Base-by-base conservation (phyloP, 164 flowering plant species). In the Chimonanthus salicifolius region DNA sequence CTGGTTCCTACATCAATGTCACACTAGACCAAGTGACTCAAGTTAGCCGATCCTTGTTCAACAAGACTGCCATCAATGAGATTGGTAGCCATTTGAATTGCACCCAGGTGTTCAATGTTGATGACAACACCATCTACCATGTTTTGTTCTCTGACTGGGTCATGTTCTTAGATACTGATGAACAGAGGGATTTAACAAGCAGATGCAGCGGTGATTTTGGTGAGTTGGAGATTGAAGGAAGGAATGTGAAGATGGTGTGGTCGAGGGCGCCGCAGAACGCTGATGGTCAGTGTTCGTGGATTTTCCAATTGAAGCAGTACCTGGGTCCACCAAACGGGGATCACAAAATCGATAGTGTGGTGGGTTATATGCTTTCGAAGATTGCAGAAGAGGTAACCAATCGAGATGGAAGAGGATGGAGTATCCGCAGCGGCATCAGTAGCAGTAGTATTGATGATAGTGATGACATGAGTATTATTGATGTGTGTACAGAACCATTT, bases 331-430 rank as follows among this genome's bases (percentile, higher is more conserved):
- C 76, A 18, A 74, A 74, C 15, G 71, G 76, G 20, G 71, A 74
- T 15, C 51, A 67, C 51, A 68, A 21, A 64, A 67, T 74, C 16
- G 76, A 74, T 47, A 68, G 71, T 65, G n/a, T 74, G 65, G 66
- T 74, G 20, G 71, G 76, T 47, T 67, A 51, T 67, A 60, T 20
- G 20, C 71, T 74, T 43, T 70, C 47, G 4, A 74, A 74, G 64
- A 74, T 74, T 18, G 76, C 76, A 4, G 71, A 74, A 20, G 65
- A 74, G 71, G 76, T 18, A 15, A 74, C 71, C 16, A 67, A 74
- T 21, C 58, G 71, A 16, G 76, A 74, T 74, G 76, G 71, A 44
- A 74, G 65, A 74, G 76, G 76, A 54, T 74, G 76, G 76, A 74
- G 65, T 46, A 66, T n/a, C 43, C 5, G 21, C 18, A 48, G 54